Conservation (phyloP, 345 rosid genomes). For the Odontarrhena argentea region DNA sequence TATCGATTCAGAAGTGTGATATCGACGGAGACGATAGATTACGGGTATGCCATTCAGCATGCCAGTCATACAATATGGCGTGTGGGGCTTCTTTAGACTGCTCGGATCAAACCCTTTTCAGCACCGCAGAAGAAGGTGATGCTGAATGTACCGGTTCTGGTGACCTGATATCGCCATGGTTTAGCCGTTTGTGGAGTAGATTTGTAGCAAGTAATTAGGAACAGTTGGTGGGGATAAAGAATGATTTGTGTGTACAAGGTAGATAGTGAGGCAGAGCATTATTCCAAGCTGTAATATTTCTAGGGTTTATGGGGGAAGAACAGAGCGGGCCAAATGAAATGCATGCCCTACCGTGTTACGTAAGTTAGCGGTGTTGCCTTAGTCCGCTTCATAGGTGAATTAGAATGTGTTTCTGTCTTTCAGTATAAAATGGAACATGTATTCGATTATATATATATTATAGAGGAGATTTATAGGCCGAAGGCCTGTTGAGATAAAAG, state of each 20-base stretch:
- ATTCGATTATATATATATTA: conserved; percentile 25
- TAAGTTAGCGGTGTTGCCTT: conserved; percentile 31
- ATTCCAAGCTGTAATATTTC: conserved; percentile 36
- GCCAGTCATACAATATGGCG: conserved; percentile 82
- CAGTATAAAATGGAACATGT: conserved; percentile 23
- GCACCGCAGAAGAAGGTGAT: conserved; percentile 71
- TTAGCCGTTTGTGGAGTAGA: conserved; percentile 49
- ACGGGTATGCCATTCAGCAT: conserved; percentile 92
- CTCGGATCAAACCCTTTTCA: conserved; percentile 92
- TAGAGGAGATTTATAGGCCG: conserved; percentile 34
- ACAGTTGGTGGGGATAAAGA: background rate
- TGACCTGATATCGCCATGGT: conserved; percentile 60
- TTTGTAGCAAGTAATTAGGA: conserved; percentile 38
- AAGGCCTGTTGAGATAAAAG: conserved; percentile 32
- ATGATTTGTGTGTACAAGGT: conserved; percentile 38
- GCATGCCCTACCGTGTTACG: conserved; percentile 2
- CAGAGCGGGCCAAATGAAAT: conserved; percentile 1
- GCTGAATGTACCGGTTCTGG: conserved; percentile 89
- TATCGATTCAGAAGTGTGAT: conserved; percentile 96
- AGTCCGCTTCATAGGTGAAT: conserved; percentile 21
- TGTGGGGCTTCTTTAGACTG: conserved; percentile 99
- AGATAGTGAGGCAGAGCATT: conserved; percentile 36
- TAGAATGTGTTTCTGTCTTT: conserved; percentile 29
- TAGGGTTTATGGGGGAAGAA: conserved; percentile 26
- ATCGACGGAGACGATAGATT: conserved; percentile 92